Percentiles rank a stretch among this genome's conserved stretches.
phyloP scores from a whole-genome alignment of 495 filamentous ascomycete genomes.

The Jackrogersella minutella region DNA sequence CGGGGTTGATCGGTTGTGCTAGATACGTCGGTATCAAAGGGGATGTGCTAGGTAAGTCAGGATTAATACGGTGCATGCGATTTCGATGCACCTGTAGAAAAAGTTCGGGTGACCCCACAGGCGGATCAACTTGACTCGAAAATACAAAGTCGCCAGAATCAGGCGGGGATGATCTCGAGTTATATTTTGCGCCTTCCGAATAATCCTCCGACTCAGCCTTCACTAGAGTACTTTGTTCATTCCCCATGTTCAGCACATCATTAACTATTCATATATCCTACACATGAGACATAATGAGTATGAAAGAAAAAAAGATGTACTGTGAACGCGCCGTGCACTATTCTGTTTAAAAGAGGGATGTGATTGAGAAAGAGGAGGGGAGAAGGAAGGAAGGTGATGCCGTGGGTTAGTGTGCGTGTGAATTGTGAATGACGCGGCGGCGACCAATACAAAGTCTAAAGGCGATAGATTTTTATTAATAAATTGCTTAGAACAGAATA shows the following conservation, averaged over 20 bases:
- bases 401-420: too few species aligned
- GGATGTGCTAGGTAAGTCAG: neutral
- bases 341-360: neutral
- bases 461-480: neutral
- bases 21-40: neutral
- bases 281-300: neutral
- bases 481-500: too few species aligned
- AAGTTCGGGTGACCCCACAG: neutral
- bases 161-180: conserved; percentile 5
- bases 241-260: conserved; percentile 26
- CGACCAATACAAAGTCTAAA: neutral
- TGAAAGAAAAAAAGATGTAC: neutral
- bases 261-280: neutral
- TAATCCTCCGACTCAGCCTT: conserved; percentile 21
- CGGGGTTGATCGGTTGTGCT: neutral
- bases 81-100: neutral
- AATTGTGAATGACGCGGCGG: too few species aligned
- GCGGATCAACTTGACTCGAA: conserved; percentile 29
- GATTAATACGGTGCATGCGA: neutral
- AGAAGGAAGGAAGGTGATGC: too few species aligned
- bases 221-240: conserved; percentile 17
- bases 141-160: conserved; percentile 13
- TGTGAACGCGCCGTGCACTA: neutral
- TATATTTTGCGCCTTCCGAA: neutral
- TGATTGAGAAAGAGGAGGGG: too few species aligned